Percentiles rank a stretch among this genome's conserved stretches.
Evolutionary conservation across 352 stramenopile species (phyloP).

Genomic region (Pythium aquatile): DNA sequence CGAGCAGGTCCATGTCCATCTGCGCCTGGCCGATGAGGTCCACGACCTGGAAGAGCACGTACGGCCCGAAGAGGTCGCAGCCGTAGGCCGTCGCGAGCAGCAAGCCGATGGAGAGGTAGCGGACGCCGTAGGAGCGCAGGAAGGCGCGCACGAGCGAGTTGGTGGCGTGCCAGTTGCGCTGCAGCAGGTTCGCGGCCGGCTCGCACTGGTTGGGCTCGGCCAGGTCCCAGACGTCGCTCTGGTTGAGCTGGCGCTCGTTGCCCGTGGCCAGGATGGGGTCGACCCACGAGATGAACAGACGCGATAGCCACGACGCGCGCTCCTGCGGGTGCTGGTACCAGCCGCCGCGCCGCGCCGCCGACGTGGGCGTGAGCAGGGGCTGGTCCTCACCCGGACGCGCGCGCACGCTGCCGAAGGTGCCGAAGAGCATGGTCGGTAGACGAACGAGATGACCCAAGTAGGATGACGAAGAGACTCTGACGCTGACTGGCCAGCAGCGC

Average conservation of each 20-base stretch:
- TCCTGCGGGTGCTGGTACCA: slow-evolving; percentile 30
- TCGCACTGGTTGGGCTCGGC: slow-evolving; percentile 40
- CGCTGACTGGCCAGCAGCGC: not conserved
- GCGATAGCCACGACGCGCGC: slow-evolving; percentile 31
- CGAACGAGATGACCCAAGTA: not conserved
- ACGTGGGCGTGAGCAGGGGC: slow-evolving; percentile 21
- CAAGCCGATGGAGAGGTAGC: slow-evolving; percentile 42
- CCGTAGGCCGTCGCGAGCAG: slow-evolving; percentile 43
- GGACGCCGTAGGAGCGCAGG: slow-evolving; percentile 44
- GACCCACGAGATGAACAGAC: slow-evolving; percentile 36
- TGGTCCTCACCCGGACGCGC: slow-evolving; percentile 13
- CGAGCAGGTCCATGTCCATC: slow-evolving; percentile 30
- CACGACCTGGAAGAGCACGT: slow-evolving; percentile 62
- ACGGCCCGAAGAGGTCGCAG: slow-evolving; percentile 59
- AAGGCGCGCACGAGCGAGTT: slow-evolving; percentile 57
- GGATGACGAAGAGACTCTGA: not conserved
- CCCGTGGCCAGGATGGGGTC: slow-evolving; percentile 27
- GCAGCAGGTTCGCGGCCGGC: slow-evolving; percentile 43
- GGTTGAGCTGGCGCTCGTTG: slow-evolving; percentile 40
- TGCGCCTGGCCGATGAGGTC: slow-evolving; percentile 39
- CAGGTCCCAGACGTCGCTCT: slow-evolving; percentile 65
- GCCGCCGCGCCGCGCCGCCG: slow-evolving; percentile 8
- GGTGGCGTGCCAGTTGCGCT: slow-evolving; percentile 56
- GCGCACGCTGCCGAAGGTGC: slow-evolving; percentile 24
- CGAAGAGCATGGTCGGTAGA: slow-evolving; percentile 20